Percentiles rank a stretch among this genome's conserved stretches.
Conservation (phyloP, 192 early-diverging fungal genomes). For the Rhizophagus sp. region DNA sequence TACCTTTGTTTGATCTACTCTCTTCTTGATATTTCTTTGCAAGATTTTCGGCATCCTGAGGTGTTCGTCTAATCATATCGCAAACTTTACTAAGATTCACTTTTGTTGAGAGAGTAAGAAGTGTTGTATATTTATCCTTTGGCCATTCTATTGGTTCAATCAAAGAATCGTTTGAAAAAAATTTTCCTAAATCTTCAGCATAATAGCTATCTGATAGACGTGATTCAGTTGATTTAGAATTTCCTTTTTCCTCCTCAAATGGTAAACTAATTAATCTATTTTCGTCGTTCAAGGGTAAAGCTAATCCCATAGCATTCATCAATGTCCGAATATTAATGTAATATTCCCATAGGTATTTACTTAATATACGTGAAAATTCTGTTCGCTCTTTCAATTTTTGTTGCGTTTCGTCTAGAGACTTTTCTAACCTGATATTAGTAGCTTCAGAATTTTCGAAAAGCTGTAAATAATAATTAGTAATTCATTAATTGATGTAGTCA, state of each 20-base stretch:
- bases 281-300: background rate
- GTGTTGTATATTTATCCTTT: conserved; percentile 14
- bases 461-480: background rate
- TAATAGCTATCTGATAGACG: conserved; percentile 5
- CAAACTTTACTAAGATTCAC: conserved; percentile 14
- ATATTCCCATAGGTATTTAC: conserved; percentile 16
- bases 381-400: conserved; percentile 1
- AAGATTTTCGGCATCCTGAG: conserved; percentile 33
- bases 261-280: background rate
- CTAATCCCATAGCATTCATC: conserved; percentile 8
- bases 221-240: background rate
- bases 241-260: background rate
- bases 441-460: background rate
- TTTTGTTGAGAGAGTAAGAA: background rate
- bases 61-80: background rate
- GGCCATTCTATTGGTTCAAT: conserved; percentile 14
- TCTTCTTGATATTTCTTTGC: conserved; percentile 34
- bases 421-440: background rate
- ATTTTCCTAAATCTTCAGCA: conserved; percentile 29
- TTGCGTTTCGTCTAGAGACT: background rate
- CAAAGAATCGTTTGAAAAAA: conserved; percentile 25
- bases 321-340: background rate
- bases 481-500: background rate
- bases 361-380: background rate
- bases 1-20: conserved; percentile 41